Evolutionary conservation across 1,284 basidiomycete genomes (phyloP), one percentile per base, ranked within the genome.

Genomic region (Cutaneotrichosporon spelunceum): DNA sequence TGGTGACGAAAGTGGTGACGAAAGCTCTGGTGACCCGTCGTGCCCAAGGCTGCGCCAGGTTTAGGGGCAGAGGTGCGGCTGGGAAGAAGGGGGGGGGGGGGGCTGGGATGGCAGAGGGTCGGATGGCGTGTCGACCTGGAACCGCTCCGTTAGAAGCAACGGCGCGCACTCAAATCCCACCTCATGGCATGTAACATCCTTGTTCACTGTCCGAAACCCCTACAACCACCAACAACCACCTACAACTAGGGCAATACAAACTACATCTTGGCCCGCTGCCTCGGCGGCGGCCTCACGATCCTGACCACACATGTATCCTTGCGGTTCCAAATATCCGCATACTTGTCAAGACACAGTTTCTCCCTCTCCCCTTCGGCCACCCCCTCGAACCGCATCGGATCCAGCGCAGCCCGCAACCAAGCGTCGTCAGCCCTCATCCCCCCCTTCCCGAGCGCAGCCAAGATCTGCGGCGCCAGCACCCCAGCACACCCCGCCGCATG

Each of bases 301-400:
- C 34, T n/a, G n/a, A 24, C 34, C 5, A 29, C 9, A 16, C 44
- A 39, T 24, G 30, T 16, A 23, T 56, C 53, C 58, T 61, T 70
- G 54, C 70, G 65, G 59, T 69, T 49, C 58, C 57, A 70, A n/a
- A 72, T 71, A 56, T 72, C 69, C 21, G 64, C 64, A 57, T 72
- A 72, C 59, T 62, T 61, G 16, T 52, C 60, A 33, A 71, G 48
- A 26, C 67, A 57, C 21, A 49, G 60, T n/a, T 53, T 33, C 33
- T 60, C 58, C n/a, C 62, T 30, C n/a, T 53, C 49, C 11, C 14
- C 33, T 1, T n/a, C 57, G 4, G 56, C 36, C 33, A 47, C 26
- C 24, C 61, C 63, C 8, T 48, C 61, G 63, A 69, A 84, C 74
- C 64, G 59, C 29, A 57, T 59, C 9, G 71, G 71, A 27, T 69